Base-by-base conservation (phyloP, 768 basidiomycete genomes). In the Psilocybe sp. region DNA sequence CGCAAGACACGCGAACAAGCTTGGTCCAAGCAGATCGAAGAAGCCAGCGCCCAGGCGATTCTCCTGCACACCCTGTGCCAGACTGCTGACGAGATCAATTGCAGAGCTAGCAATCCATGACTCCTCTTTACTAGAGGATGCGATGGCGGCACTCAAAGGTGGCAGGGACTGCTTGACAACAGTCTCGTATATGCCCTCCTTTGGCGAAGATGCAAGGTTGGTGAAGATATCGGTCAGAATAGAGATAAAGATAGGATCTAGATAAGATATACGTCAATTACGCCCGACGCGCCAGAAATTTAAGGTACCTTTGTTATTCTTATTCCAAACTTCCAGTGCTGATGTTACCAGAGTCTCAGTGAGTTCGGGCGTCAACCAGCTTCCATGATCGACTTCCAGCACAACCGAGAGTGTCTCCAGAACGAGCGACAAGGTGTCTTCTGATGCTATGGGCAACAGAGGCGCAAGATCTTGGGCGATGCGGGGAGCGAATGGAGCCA, bases 381-480 rank as follows among this genome's bases (percentile, higher is more conserved):
- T 77, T 47, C 83, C 81, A 37, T 82, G 77, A 38, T 87, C 83
- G 6, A 93, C 80, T 40, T 85, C 80, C 3, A 96, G 72, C 3
- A 92, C 80, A 10, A 88, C 86, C 7, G 88, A 81, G 43, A 98
- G 71, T 0, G 94, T 85, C 60, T 96, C 93, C 13, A 98, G 72
- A 32, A 97, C 84, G 5, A 98, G 79, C 12, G 89, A 85, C 11
- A 98, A 77, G 0, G 92, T 92, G 55, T 98, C 94, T 51, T 95
- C 92, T 1, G 89, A 84, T 0, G 93, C 84, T 28, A 84, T 69
- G 4, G 83, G 67, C 19, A 98, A 64, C 70, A 98, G 89, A 1
- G 94, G 93, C 0, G 89, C 84, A 9, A 99, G 80, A 54, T 88
- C 85, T 51, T 81, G 80, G 11, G 90, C 81, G 42, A 97, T 89